Evolutionary conservation across 208 protist genomes (phyloP).

Genomic region (Leishmania arabica): DNA sequence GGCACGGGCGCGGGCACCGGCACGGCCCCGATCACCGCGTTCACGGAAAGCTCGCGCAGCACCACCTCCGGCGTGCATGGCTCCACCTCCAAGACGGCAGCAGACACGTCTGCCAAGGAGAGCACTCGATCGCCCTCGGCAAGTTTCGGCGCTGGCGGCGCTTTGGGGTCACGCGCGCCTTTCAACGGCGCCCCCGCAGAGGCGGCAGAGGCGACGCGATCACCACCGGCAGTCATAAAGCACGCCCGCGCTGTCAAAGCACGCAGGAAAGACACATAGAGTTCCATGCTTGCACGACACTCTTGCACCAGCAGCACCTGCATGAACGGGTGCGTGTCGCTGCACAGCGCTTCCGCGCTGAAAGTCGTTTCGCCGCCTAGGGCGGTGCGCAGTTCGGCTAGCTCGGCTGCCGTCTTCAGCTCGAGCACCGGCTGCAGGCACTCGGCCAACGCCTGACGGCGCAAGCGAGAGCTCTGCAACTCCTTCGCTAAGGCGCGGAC

Average conservation of each 20-base stretch:
- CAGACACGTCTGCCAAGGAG: constrained; percentile 44
- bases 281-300: constrained; percentile 46
- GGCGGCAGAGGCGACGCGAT: neutral
- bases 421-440: constrained; percentile 68
- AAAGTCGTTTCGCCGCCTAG: constrained; percentile 68
- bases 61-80: constrained; percentile 68
- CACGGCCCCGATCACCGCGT: constrained; percentile 27
- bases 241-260: constrained; percentile 44
- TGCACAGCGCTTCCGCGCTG: constrained; percentile 47
- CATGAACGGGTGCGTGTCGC: constrained; percentile 62
- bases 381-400: constrained; percentile 49
- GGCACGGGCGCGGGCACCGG: neutral
- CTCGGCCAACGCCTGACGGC: constrained; percentile 63
- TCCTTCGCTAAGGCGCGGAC: constrained; percentile 55
- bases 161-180: neutral
- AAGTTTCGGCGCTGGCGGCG: constrained; percentile 1
- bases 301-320: constrained; percentile 74
- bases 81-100: constrained; percentile 58
- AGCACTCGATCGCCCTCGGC: constrained; percentile 37
- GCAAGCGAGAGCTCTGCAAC: constrained; percentile 65
- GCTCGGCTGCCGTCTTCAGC: constrained; percentile 53
- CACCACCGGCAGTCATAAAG: neutral
- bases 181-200: neutral
- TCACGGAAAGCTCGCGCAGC: constrained; percentile 67
- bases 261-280: constrained; percentile 60